A percentile compares a stretch with the other conserved stretches of the same genome.
Conservation (phyloP, 2,329 filamentous ascomycete genomes). For the Fusarium equiseti region DNA sequence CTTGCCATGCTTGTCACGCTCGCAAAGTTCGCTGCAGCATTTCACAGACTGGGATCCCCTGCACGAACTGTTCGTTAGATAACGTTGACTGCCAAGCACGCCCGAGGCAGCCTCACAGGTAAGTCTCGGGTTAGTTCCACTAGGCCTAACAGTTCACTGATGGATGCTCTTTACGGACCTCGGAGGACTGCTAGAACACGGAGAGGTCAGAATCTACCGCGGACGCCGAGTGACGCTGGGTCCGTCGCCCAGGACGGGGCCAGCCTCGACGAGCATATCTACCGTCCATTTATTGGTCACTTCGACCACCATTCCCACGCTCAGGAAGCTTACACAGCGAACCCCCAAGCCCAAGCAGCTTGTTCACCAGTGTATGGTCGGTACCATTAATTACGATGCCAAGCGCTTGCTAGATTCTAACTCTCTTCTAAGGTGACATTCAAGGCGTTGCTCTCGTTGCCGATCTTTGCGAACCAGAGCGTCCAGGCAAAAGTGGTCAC, state of each 20-base stretch:
- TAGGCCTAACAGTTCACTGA: not conserved
- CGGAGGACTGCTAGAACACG: not conserved
- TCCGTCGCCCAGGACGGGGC: not conserved
- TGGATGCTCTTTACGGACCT: not conserved
- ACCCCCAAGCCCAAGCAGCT: not conserved
- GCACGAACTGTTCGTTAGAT: conserved; percentile 42
- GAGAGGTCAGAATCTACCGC: not conserved
- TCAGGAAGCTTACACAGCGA: not conserved
- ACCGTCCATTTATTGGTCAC: not conserved
- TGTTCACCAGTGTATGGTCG: not conserved
- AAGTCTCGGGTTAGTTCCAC: not conserved
- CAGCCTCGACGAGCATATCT: not conserved
- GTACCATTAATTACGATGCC: not conserved
- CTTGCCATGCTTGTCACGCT: conserved; percentile 31
- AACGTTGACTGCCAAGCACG: conserved; percentile 30
- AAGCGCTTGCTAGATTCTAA: not conserved
- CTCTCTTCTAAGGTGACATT: not conserved
- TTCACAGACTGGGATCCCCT: conserved; percentile 38
- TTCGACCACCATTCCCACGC: not conserved
- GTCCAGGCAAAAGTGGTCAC: not conserved
- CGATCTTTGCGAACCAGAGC: not conserved
- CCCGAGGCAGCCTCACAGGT: not conserved
- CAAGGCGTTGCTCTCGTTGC: not conserved
- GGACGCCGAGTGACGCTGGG: not conserved
- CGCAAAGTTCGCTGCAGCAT: conserved; percentile 45